Conservation (phyloP, 2,329 filamentous ascomycete genomes). For the Pseudomassariella vexata region DNA sequence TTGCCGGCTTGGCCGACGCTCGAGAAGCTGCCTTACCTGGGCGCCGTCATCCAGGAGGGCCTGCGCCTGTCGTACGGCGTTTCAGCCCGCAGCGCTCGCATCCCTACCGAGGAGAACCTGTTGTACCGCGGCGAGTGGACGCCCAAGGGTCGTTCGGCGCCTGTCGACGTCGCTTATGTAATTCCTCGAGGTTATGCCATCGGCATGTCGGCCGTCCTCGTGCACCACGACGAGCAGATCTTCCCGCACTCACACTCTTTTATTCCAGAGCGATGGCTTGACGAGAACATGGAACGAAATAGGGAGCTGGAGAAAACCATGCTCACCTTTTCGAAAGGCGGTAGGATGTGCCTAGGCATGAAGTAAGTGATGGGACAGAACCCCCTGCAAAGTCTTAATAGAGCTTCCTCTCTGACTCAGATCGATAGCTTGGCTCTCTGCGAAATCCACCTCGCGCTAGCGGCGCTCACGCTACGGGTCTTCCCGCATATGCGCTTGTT, state of each 20-base stretch:
- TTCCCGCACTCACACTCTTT: conserved; percentile 32
- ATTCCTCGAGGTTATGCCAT: conserved; percentile 31
- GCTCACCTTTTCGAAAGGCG: conserved; percentile 35
- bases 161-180: conserved; percentile 18
- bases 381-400: too few relatives aligned
- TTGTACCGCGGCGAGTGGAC: conserved; percentile 20
- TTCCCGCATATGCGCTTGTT: conserved; percentile 15
- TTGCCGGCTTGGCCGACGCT: conserved; percentile 23
- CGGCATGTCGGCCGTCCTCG: conserved; percentile 29
- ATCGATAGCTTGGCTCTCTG: conserved; percentile 20
- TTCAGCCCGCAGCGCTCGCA: conserved; percentile 18
- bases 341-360: conserved; percentile 34
- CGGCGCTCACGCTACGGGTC: conserved; percentile 21
- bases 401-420: too few relatives aligned
- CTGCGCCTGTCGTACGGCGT: conserved; percentile 28
- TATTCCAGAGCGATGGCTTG: conserved; percentile 34
- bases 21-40: conserved; percentile 30
- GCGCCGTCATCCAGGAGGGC: conserved; percentile 30
- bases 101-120: conserved; percentile 23
- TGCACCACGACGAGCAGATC: conserved; percentile 31
- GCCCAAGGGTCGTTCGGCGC: conserved; percentile 6
- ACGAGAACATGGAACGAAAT: conserved; percentile 19
- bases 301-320: conserved; percentile 30
- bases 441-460: conserved; percentile 20
- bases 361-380: conserved; percentile 27